Evolutionary conservation across 2,329 filamentous ascomycete species (phyloP).

Genomic region (Clonostachys solani): DNA sequence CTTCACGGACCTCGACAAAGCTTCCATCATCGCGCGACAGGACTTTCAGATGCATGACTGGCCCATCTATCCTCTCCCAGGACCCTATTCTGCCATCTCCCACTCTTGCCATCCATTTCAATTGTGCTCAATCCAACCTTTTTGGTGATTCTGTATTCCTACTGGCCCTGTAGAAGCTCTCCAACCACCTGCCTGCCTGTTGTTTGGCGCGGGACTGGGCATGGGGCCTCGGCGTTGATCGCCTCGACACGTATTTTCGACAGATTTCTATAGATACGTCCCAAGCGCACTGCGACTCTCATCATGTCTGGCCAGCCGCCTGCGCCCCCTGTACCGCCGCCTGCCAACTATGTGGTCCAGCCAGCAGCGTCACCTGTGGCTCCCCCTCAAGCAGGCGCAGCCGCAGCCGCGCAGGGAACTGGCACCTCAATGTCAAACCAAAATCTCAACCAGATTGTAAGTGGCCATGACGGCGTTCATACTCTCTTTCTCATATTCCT

Average conservation of each 20-base stretch:
- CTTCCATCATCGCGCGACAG: too few relatives aligned
- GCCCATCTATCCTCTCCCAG: too few relatives aligned
- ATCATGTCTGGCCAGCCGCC: constrained; percentile 27
- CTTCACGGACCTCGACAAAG: too few relatives aligned
- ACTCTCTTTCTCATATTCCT: neutral
- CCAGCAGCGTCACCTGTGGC: constrained; percentile 24
- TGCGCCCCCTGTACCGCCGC: constrained; percentile 18
- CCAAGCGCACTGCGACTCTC: too few relatives aligned
- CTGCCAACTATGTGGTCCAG: constrained; percentile 21
- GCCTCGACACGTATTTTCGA: too few relatives aligned
- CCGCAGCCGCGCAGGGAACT: constrained; percentile 13
- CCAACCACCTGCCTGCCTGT: neutral
- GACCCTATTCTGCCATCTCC: too few relatives aligned
- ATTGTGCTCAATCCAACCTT: too few relatives aligned
- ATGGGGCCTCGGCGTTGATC: constrained; percentile 1
- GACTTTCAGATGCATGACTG: too few relatives aligned
- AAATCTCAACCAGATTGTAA: constrained; percentile 93
- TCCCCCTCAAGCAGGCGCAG: constrained; percentile 9
- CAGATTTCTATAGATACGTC: constrained; percentile 3
- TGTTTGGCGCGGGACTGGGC: neutral
- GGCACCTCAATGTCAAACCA: constrained; percentile 65
- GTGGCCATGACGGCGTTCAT: constrained; percentile 23
- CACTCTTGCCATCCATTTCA: too few relatives aligned
- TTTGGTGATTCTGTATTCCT: too few relatives aligned
- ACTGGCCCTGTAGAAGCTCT: neutral